Evolutionary conservation across 345 rosid species (phyloP).

Genomic region (Toxicodendron radicans): DNA sequence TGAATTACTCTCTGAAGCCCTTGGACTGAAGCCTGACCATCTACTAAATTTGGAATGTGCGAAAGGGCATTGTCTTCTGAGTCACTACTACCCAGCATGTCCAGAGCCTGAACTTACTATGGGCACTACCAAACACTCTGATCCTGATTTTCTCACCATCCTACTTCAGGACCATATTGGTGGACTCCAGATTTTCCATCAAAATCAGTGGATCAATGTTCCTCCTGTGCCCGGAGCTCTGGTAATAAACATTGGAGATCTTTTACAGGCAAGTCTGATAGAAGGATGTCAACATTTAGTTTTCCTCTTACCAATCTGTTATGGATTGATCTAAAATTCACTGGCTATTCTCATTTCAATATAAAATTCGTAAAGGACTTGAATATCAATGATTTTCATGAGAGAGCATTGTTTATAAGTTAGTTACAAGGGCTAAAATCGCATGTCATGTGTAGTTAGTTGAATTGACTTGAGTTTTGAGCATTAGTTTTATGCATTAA

Average conservation of each 20-base stretch:
- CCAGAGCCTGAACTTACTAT: slow-evolving; percentile 37
- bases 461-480: neutral
- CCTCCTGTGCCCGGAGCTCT: slow-evolving; percentile 43
- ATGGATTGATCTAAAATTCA: neutral
- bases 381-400: neutral
- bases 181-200: slow-evolving; percentile 52
- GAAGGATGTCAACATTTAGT: neutral
- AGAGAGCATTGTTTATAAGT: neutral
- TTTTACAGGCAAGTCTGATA: slow-evolving; percentile 40
- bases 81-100: slow-evolving; percentile 42
- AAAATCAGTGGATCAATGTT: slow-evolving; percentile 54
- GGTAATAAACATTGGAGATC: slow-evolving; percentile 49
- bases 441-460: neutral
- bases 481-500: neutral
- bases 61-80: slow-evolving; percentile 19
- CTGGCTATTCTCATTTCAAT: no score
- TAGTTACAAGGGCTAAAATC: neutral
- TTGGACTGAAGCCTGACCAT: slow-evolving; percentile 22
- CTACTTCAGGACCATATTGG: slow-evolving; percentile 47
- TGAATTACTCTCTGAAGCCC: slow-evolving; percentile 27
- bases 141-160: slow-evolving; percentile 46
- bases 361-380: no score
- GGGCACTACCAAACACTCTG: slow-evolving; percentile 50
- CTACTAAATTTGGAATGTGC: slow-evolving; percentile 17
- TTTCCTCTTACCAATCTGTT: neutral